Evolutionary conservation across 345 rosid species (phyloP).

Genomic region (Eucalyptus erythrocorys): DNA sequence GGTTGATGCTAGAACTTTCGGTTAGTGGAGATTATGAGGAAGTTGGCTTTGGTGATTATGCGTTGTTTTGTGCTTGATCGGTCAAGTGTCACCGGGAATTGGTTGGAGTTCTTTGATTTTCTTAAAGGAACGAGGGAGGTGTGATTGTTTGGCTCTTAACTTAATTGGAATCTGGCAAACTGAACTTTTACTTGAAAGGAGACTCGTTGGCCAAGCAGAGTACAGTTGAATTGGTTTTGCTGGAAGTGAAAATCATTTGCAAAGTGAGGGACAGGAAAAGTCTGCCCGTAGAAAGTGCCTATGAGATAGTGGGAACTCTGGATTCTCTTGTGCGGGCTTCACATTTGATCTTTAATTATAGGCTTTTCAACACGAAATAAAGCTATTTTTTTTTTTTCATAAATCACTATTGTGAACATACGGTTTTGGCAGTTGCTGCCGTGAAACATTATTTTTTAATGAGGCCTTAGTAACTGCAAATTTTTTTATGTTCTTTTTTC

Average conservation of each 20-base stretch:
- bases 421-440: neutral
- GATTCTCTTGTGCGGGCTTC: neutral
- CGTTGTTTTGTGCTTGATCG: neutral
- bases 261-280: neutral
- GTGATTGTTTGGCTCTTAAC: neutral
- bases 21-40: neutral
- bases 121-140: neutral
- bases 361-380: neutral
- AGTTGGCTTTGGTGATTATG: neutral
- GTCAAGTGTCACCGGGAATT: neutral
- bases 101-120: neutral
- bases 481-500: neutral
- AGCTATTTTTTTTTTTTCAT: neutral
- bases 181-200: neutral
- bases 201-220: neutral
- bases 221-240: neutral
- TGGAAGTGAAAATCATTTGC: neutral
- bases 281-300: neutral
- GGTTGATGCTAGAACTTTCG: neutral
- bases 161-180: neutral
- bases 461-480: neutral
- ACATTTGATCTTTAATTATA: neutral
- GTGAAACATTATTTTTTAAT: neutral
- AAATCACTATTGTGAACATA: neutral
- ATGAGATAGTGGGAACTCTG: neutral